Evolutionary conservation across 331 rosid genomes (phyloP).

Genomic region (Quercus tomentella): DNA sequence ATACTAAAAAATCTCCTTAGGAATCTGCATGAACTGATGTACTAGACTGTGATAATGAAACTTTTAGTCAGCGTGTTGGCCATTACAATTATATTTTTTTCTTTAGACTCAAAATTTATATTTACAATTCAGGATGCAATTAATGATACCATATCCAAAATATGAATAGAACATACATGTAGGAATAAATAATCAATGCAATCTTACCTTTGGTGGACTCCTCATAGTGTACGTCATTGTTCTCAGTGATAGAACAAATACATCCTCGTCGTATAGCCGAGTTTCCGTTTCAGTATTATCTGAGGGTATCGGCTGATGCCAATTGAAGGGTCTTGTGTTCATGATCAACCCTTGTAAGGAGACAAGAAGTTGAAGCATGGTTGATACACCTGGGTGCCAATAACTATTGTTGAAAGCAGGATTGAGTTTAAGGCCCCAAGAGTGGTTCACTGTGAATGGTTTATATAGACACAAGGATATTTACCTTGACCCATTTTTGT

Average conservation of each 20-base stretch:
- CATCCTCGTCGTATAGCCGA: conserved; percentile 56
- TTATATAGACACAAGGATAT: conserved; percentile 63
- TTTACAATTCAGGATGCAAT: neutral
- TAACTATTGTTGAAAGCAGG: conserved; percentile 68
- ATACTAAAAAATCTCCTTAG: neutral
- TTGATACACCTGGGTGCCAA: conserved; percentile 75
- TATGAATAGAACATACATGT: neutral
- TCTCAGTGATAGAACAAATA: conserved; percentile 54
- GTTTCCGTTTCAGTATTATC: conserved; percentile 31
- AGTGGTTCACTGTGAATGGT: too few species aligned
- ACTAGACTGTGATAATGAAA: too few species aligned
- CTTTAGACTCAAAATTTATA: neutral
- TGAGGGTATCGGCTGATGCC: too few species aligned
- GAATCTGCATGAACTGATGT: neutral
- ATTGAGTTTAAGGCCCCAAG: conserved; percentile 29
- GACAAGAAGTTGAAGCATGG: conserved; percentile 81
- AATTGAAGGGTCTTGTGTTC: conserved; percentile 72
- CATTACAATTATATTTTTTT: neutral
- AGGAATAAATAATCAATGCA: conserved; percentile 12
- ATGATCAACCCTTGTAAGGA: conserved; percentile 85
- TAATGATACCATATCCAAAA: neutral
- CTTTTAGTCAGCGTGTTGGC: too few species aligned
- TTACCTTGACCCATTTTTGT: conserved; percentile 58
- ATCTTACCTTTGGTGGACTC: conserved; percentile 80
- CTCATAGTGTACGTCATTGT: conserved; percentile 68